Evolutionary conservation across 2,329 filamentous ascomycete species (phyloP).

Genomic region (Alternaria conjuncta): DNA sequence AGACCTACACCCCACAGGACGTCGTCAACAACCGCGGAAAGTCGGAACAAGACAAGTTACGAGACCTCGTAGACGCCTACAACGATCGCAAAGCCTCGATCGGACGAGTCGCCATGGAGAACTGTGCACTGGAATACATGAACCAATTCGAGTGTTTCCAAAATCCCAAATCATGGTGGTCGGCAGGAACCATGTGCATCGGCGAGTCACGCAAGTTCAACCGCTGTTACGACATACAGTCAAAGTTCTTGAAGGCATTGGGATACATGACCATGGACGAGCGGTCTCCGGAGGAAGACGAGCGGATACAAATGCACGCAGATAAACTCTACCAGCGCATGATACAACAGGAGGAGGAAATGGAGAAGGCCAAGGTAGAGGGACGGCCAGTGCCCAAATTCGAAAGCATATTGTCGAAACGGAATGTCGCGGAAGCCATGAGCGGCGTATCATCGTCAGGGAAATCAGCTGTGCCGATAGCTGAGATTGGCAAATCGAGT

Average conservation of each 20-base stretch:
- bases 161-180: slow-evolving; percentile 66
- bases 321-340: slow-evolving; percentile 89
- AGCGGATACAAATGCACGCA: slow-evolving; percentile 89
- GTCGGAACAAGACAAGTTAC: slow-evolving; percentile 79
- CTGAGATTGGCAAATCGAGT: background rate
- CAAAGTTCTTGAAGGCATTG: slow-evolving; percentile 87
- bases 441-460: slow-evolving; percentile 21
- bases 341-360: slow-evolving; percentile 77
- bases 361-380: slow-evolving; percentile 71
- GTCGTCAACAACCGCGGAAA: slow-evolving; percentile 73
- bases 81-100: slow-evolving; percentile 82
- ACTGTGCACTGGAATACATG: slow-evolving; percentile 87
- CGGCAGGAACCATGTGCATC: slow-evolving; percentile 80
- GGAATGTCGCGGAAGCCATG: slow-evolving; percentile 38
- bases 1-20: slow-evolving; percentile 78
- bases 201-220: slow-evolving; percentile 79
- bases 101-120: slow-evolving; percentile 84
- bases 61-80: slow-evolving; percentile 80
- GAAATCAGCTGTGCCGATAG: slow-evolving; percentile 4
- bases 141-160: slow-evolving; percentile 84
- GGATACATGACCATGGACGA: slow-evolving; percentile 79
- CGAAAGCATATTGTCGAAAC: slow-evolving; percentile 59
- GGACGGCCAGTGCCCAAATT: slow-evolving; percentile 63
- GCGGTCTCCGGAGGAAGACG: slow-evolving; percentile 74
- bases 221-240: slow-evolving; percentile 88